Conservation (phyloP, 352 stramenopile species). For the Pythium apleroticum region DNA sequence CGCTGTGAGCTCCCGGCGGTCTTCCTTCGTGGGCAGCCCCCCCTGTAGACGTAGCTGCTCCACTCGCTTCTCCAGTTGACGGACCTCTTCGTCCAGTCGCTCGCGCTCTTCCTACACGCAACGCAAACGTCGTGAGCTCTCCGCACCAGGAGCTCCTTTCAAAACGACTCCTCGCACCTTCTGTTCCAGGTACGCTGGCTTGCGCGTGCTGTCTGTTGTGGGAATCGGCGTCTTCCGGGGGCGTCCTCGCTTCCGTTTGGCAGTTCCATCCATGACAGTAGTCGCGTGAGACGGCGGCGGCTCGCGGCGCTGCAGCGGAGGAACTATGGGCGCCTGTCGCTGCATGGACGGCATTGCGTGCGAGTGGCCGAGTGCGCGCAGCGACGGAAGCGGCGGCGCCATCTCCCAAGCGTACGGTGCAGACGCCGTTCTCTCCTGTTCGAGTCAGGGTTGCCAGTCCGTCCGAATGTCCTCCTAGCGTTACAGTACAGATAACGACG, state of each 20-base stretch:
- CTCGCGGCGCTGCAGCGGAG: too few relatives aligned
- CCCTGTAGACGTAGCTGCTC: slow-evolving; percentile 20
- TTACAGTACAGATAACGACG: too few relatives aligned
- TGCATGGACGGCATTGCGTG: background rate
- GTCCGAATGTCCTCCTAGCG: too few relatives aligned
- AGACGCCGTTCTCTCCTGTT: too few relatives aligned
- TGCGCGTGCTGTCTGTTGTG: background rate
- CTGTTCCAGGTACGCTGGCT: slow-evolving; percentile 5
- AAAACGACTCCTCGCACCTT: slow-evolving; percentile 1
- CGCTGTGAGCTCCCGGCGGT: slow-evolving; percentile 1
- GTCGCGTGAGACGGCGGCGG: too few relatives aligned
- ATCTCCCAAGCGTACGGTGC: too few relatives aligned
- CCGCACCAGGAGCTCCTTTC: too few relatives aligned
- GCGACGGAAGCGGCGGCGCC: background rate
- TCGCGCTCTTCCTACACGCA: slow-evolving; percentile 19
- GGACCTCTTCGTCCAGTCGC: slow-evolving; percentile 10
- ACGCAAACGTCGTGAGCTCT: too few relatives aligned
- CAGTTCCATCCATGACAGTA: too few relatives aligned
- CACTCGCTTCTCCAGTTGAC: slow-evolving; percentile 8
- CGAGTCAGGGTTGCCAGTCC: too few relatives aligned
- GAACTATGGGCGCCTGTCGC: background rate
- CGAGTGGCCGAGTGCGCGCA: background rate
- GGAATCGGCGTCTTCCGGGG: too few relatives aligned
- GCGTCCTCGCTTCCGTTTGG: too few relatives aligned
- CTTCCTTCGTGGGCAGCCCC: slow-evolving; percentile 5